These are phyloP conservation scores for Cyberlindnera mrakii DNA, from an alignment of 805 yeast genomes.

Conservation along the genomic window DNA sequence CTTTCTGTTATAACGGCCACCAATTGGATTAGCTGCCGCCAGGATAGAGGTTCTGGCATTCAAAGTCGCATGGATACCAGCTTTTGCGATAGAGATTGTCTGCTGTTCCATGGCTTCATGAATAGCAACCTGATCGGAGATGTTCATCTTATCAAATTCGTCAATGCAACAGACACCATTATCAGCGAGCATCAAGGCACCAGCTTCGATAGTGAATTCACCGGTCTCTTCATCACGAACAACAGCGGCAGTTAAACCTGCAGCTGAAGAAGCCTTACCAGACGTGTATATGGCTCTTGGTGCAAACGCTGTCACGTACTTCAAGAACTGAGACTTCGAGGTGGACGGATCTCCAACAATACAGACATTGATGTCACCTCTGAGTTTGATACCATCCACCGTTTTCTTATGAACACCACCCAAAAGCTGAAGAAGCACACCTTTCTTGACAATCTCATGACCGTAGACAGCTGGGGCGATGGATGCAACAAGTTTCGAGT, in stretches of 20 bases:
- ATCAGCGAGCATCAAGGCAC: conserved; percentile 97
- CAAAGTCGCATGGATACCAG: conserved; percentile 96
- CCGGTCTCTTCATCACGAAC: conserved; percentile 96
- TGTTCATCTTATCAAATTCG: conserved; percentile 97
- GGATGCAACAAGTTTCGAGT: conserved; percentile 77
- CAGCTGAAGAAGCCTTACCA: conserved; percentile 97
- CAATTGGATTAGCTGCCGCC: conserved; percentile 98
- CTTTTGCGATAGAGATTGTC: conserved; percentile 96
- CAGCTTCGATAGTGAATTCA: conserved; percentile 96
- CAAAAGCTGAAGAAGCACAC: conserved; percentile 76
- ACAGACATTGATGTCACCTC: conserved; percentile 97
- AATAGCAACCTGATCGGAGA: conserved; percentile 93
- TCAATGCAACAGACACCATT: conserved; percentile 98
- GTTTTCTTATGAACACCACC: conserved; percentile 96
- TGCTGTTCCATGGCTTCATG: conserved; percentile 99
- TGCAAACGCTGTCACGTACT: conserved; percentile 84
- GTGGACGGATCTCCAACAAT: conserved; percentile 98
- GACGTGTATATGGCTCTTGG: conserved; percentile 96
- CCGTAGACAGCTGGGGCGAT: conserved; percentile 97
- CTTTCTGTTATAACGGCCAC: conserved; percentile 92
- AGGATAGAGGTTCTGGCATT: conserved; percentile 94
- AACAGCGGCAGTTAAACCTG: conserved; percentile 97
- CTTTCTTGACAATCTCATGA: conserved; percentile 90
- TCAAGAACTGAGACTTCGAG: conserved; percentile 91
- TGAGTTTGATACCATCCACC: conserved; percentile 85